Evolutionary conservation across 2,329 filamentous ascomycete genomes (phyloP), one percentile per base, ranked within the genome.

Genomic region (Amphichorda felina): DNA sequence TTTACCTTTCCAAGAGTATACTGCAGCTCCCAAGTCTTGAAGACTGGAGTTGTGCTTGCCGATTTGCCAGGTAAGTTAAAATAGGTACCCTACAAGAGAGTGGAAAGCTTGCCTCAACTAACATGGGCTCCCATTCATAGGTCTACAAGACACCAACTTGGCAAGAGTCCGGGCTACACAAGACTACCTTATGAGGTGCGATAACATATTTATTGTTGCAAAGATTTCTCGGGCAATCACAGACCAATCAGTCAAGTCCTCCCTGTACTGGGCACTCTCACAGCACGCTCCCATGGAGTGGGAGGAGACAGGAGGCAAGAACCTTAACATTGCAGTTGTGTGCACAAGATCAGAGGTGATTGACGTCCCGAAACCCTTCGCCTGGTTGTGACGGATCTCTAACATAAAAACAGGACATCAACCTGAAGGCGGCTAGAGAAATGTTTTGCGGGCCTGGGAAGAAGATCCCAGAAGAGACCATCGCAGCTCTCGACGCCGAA

Each of bases 131-230:
- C 3, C n/a, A 14, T 2, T 16, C 6, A 3, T 32, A 48, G 46
- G 45, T 2, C 42, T 56, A 4, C 50, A 55, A 33, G 52, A 59
- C 37, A 54, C 54, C 2, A 57, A 58, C 39, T 33, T 56, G 24
- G 55, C 55, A 10, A 46, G 56, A 39, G 50, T 59, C 3, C 41
- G 46, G 37, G 48, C 47, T 6, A 56, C 55, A n/a, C 49, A 57
- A 26, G 47, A 48, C 16, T 59, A 57, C 34, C 46, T 57, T 4
- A 39, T 54, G 24, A 49, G 46, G 18, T 59, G 55, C 43, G 50
- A 57, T 32, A 49, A 50, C 15, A 44, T 59, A 8, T 47, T 59
- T 11, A 46, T 57, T 11, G 54, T 56, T 3, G 45, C 53, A 9
- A 53, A 54, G 13, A 59, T 59, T 32, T 44, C 47, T 10, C 43